Percentiles rank a stretch among this genome's conserved stretches.
Evolutionary conservation across 140 eudicot species (phyloP).

Genomic region (Erigeron philadelphicus): DNA sequence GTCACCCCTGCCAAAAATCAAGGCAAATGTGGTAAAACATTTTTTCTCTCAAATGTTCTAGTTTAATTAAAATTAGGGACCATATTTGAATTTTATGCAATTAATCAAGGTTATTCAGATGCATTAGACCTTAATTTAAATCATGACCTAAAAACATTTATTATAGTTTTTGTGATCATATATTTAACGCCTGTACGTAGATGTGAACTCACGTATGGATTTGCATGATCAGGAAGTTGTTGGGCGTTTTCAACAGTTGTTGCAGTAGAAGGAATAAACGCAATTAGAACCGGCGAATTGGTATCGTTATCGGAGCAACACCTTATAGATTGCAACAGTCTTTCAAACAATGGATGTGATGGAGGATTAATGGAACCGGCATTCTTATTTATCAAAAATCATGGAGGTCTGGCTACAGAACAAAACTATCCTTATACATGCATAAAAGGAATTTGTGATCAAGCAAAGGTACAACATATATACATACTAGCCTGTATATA

Average conservation of each 20-base stretch:
- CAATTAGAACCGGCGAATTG: conserved; percentile 47
- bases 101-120: too few species aligned
- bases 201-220: too few species aligned
- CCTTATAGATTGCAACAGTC: conserved; percentile 58
- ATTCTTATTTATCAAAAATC: conserved; percentile 43
- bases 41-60: neutral
- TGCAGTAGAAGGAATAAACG: conserved; percentile 68
- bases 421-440: conserved; percentile 57
- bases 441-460: conserved; percentile 44
- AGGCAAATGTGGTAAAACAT: conserved; percentile 58
- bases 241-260: conserved; percentile 83
- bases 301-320: conserved; percentile 74
- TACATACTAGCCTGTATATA: neutral
- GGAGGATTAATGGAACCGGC: conserved; percentile 82
- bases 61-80: neutral
- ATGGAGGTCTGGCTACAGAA: conserved; percentile 73
- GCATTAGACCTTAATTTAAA: too few species aligned
- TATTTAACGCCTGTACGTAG: too few species aligned
- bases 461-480: conserved; percentile 12
- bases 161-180: too few species aligned
- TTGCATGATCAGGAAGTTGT: conserved; percentile 39
- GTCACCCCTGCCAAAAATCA: conserved; percentile 59
- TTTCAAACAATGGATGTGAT: conserved; percentile 44
- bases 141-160: too few species aligned
- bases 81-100: too few species aligned